Evolutionary conservation across 352 stramenopile genomes (phyloP).

Genomic region (Halophytophthora batemanensis): DNA sequence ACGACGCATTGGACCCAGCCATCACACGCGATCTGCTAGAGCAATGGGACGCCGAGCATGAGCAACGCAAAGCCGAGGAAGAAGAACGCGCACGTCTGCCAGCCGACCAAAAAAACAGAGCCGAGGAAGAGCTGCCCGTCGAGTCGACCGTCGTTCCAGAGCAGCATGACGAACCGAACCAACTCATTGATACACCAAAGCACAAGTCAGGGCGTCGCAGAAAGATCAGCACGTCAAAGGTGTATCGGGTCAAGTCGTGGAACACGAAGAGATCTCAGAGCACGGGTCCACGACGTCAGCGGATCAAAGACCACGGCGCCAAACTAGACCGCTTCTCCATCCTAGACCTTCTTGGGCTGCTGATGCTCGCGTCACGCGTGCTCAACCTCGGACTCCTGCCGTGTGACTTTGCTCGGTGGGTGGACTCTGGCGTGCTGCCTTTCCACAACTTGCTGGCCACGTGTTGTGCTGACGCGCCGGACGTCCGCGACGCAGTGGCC

Average conservation of each 20-base stretch:
- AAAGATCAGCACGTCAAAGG: background rate
- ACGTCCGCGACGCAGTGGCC: conserved; percentile 45
- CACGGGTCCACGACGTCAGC: background rate
- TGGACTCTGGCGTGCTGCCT: conserved; percentile 53
- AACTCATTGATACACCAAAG: background rate
- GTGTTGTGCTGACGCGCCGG: conserved; percentile 32
- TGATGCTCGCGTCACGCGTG: conserved; percentile 57
- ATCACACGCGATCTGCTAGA: conserved; percentile 62
- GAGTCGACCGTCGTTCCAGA: background rate
- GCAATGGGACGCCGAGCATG: conserved; percentile 59
- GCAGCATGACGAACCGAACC: background rate
- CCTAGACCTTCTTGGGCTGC: conserved; percentile 53
- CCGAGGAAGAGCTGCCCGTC: conserved; percentile 1
- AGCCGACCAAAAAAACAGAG: background rate
- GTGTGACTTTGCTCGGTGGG: conserved; percentile 62
- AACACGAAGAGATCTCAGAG: background rate
- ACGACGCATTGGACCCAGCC: conserved; percentile 45
- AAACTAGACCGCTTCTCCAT: conserved; percentile 49
- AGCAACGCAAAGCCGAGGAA: conserved; percentile 25
- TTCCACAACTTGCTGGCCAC: conserved; percentile 61
- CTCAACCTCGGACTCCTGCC: conserved; percentile 63
- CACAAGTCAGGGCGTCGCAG: background rate
- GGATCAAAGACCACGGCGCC: conserved; percentile 1
- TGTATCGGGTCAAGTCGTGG: background rate
- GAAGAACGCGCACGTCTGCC: conserved; percentile 7